Evolutionary conservation across 2,329 filamentous ascomycete genomes (phyloP).

Genomic region (Colletotrichum musae): DNA sequence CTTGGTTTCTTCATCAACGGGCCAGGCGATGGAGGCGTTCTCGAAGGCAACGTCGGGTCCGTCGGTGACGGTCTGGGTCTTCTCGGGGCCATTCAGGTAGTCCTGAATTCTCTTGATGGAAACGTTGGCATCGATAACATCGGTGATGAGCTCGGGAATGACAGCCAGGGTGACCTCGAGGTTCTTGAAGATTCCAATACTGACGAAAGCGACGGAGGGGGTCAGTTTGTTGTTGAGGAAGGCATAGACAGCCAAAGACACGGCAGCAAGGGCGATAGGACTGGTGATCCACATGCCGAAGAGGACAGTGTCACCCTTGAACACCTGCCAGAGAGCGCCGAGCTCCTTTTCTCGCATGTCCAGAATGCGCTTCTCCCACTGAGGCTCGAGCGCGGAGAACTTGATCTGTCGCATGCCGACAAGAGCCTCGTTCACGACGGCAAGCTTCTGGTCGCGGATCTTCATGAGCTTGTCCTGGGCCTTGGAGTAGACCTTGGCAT

Average conservation of each 20-base stretch:
- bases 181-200: slow-evolving; percentile 80
- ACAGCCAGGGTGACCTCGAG: slow-evolving; percentile 80
- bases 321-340: slow-evolving; percentile 75
- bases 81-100: slow-evolving; percentile 78
- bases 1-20: slow-evolving; percentile 72
- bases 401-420: slow-evolving; percentile 89
- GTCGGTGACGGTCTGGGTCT: slow-evolving; percentile 66
- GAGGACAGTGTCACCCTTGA: slow-evolving; percentile 73
- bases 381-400: slow-evolving; percentile 81
- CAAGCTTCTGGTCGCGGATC: slow-evolving; percentile 81
- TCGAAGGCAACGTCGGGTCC: slow-evolving; percentile 76
- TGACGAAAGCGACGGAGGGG: slow-evolving; percentile 84
- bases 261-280: slow-evolving; percentile 80
- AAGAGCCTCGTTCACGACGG: slow-evolving; percentile 81
- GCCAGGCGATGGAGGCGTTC: slow-evolving; percentile 81
- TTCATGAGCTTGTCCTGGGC: slow-evolving; percentile 82
- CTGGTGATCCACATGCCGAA: slow-evolving; percentile 80
- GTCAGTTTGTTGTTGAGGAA: slow-evolving; percentile 72
- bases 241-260: slow-evolving; percentile 79
- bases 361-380: slow-evolving; percentile 81
- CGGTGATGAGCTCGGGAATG: slow-evolving; percentile 80
- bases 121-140: slow-evolving; percentile 80
- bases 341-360: slow-evolving; percentile 77
- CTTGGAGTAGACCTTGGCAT: slow-evolving; percentile 74
- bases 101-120: slow-evolving; percentile 80